A percentile compares a stretch with the other conserved stretches of the same genome.
Conservation (phyloP, 495 filamentous ascomycete genomes). For the Tuber brumale region DNA sequence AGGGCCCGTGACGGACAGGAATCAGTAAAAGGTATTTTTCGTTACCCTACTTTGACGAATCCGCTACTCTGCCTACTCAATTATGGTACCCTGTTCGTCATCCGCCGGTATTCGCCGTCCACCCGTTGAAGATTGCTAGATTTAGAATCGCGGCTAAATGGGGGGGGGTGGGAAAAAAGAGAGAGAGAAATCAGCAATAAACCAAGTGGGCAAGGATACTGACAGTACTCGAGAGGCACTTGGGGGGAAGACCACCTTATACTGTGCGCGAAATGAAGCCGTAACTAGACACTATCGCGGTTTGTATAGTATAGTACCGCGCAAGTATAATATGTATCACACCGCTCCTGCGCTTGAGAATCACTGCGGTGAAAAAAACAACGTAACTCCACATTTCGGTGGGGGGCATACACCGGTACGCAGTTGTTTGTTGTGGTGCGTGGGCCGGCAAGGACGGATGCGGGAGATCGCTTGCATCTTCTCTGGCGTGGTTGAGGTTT, state of each 20-base stretch:
- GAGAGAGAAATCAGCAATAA: not conserved
- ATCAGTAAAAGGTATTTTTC: too few species aligned
- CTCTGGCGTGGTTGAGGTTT: not conserved
- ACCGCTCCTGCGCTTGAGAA: not conserved
- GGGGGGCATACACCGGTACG: not conserved
- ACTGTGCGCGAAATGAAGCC: not conserved
- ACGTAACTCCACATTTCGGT: not conserved
- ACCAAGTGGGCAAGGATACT: not conserved
- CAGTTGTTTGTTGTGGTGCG: not conserved
- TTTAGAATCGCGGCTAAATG: not conserved
- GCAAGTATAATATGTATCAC: too few species aligned
- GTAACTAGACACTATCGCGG: not conserved
- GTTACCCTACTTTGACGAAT: too few species aligned
- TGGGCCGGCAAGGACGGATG: not conserved
- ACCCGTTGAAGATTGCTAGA: not conserved
- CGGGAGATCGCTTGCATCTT: not conserved
- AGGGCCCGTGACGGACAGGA: too few species aligned
- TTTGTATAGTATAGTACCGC: not conserved
- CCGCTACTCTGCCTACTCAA: too few species aligned
- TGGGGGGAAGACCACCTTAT: not conserved
- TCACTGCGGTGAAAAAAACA: not conserved
- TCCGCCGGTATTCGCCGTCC: too few species aligned
- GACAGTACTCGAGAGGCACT: not conserved
- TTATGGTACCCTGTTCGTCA: too few species aligned
- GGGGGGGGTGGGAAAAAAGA: too few species aligned